phyloP scores from a whole-genome alignment of 2,329 filamentous ascomycete species.

The Botrytis porri region DNA sequence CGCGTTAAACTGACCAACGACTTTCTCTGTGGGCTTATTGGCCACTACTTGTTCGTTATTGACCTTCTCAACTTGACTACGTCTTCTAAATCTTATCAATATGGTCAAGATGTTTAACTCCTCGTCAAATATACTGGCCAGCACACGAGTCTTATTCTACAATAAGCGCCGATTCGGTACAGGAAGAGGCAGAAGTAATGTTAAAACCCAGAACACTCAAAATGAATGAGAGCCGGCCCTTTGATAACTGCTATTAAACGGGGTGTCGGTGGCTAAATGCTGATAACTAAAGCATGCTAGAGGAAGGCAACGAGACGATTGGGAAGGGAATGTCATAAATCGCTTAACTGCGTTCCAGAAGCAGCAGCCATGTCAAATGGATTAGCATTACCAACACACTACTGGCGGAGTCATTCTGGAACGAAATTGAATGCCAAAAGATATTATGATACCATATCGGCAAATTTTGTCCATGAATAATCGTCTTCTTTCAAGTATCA shows the following conservation, averaged over 20 bases:
- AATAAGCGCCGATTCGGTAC: background rate
- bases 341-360: background rate
- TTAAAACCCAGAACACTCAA: too few relatives aligned
- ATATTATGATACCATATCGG: accelerated
- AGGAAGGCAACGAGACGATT: too few relatives aligned
- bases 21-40: background rate
- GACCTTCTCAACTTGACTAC: background rate
- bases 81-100: background rate
- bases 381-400: background rate
- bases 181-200: too few relatives aligned
- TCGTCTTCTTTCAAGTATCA: background rate
- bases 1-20: background rate
- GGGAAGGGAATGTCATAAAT: too few relatives aligned
- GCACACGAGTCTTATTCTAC: background rate
- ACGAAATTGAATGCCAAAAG: background rate
- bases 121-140: background rate
- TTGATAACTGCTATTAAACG: too few relatives aligned
- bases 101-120: background rate
- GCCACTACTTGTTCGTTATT: background rate
- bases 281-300: too few relatives aligned
- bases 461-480: accelerated
- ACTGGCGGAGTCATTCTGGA: background rate
- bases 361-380: too few relatives aligned
- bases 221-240: too few relatives aligned
- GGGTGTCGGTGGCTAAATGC: too few relatives aligned